Evolutionary conservation across 352 stramenopile genomes (phyloP).

Genomic region (Phytophthora rubi): DNA sequence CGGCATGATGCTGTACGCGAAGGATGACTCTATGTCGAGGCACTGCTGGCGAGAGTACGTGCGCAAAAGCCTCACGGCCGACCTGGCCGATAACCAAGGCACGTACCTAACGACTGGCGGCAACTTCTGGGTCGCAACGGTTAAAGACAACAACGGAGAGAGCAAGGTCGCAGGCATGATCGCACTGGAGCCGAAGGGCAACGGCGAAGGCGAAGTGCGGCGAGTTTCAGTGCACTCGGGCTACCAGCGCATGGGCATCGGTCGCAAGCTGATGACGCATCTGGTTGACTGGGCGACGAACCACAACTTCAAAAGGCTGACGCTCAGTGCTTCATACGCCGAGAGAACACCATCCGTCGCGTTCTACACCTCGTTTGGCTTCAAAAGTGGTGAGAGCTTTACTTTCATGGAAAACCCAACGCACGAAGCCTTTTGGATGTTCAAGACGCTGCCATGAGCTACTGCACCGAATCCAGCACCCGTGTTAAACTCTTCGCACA

Average conservation of each 20-base stretch:
- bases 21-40: slow-evolving; percentile 21
- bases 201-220: slow-evolving; percentile 30
- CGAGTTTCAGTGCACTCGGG: slow-evolving; percentile 37
- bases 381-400: slow-evolving; percentile 27
- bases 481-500: no score
- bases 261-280: slow-evolving; percentile 32
- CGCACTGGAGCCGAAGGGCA: slow-evolving; percentile 31
- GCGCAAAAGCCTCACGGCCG: slow-evolving; percentile 36
- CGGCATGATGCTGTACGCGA: slow-evolving; percentile 48
- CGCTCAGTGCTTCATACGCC: slow-evolving; percentile 20
- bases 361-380: slow-evolving; percentile 48
- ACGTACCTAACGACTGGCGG: slow-evolving; percentile 45
- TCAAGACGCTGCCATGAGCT: slow-evolving; percentile 30
- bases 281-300: slow-evolving; percentile 29
- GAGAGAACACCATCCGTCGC: slow-evolving; percentile 21
- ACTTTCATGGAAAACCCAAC: slow-evolving; percentile 40
- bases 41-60: slow-evolving; percentile 40
- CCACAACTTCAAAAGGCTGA: slow-evolving; percentile 29
- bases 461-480: no score
- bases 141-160: slow-evolving; percentile 24
- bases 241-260: slow-evolving; percentile 37
- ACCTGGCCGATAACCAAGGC: slow-evolving; percentile 42
- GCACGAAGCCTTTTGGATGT: slow-evolving; percentile 39
- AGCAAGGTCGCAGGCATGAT: slow-evolving; percentile 37
- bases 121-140: slow-evolving; percentile 54